phyloP scores from a whole-genome alignment of 495 filamentous ascomycete species.

The Aspergillus mulundensis region DNA sequence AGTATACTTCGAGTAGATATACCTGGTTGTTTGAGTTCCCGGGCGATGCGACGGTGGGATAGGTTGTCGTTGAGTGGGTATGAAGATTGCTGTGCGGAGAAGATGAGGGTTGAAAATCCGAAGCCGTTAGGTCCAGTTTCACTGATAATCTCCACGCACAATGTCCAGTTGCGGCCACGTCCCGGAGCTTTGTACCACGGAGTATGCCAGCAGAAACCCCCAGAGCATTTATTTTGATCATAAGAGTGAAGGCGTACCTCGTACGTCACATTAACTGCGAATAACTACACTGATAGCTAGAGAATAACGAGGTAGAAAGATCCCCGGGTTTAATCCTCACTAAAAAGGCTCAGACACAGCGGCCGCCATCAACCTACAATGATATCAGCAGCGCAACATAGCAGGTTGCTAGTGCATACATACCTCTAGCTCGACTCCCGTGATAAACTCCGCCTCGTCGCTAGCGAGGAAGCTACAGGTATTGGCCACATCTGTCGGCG shows the following conservation, averaged over 20 bases:
- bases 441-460: slow-evolving; percentile 60
- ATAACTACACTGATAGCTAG: too few relatives aligned
- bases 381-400: background rate
- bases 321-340: background rate
- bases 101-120: slow-evolving; percentile 6
- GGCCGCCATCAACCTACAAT: slow-evolving; percentile 13
- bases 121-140: background rate
- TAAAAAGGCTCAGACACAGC: slow-evolving; percentile 14
- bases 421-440: slow-evolving; percentile 33
- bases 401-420: background rate
- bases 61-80: background rate
- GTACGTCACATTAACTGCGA: too few relatives aligned
- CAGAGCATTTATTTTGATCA: too few relatives aligned
- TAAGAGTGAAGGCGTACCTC: too few relatives aligned
- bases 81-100: slow-evolving; percentile 5
- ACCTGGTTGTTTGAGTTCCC: background rate
- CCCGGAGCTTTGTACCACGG: background rate
- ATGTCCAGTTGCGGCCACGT: slow-evolving; percentile 2
- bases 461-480: slow-evolving; percentile 58
- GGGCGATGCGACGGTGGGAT: background rate
- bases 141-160: background rate
- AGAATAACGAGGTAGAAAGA: too few relatives aligned
- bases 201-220: too few relatives aligned
- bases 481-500: slow-evolving; percentile 57
- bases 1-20: too few relatives aligned